Evolutionary conservation across 176 grass and related monocot genomes (phyloP).

Genomic region (Carex cristatella): DNA sequence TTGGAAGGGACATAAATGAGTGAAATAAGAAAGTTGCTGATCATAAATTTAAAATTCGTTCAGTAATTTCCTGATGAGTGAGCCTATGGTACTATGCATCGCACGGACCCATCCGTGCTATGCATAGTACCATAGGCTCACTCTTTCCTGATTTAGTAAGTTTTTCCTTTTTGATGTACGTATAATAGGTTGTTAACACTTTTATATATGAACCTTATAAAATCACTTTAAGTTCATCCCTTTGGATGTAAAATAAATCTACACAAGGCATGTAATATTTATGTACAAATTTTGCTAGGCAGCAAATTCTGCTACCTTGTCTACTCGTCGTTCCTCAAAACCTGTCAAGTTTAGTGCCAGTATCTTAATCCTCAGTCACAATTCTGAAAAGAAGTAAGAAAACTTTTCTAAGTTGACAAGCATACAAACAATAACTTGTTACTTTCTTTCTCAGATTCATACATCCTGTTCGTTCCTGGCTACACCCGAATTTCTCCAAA

Average conservation of each 20-base stretch:
- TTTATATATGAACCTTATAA: background rate
- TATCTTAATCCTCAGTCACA: background rate
- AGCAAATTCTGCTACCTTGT: background rate
- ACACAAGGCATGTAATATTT: background rate
- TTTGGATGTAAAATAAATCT: background rate
- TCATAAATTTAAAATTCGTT: background rate
- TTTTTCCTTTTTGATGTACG: background rate
- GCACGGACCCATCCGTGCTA: too few relatives aligned
- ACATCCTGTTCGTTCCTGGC: conserved; percentile 35
- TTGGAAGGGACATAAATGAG: background rate
- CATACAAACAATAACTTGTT: background rate
- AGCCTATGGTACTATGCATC: too few relatives aligned
- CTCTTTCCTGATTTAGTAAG: background rate
- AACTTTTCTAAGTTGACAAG: background rate
- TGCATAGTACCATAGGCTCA: too few relatives aligned
- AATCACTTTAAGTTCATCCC: background rate
- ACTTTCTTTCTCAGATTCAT: conserved; percentile 40
- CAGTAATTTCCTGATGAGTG: too few relatives aligned
- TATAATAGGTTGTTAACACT: background rate
- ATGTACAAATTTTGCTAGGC: background rate
- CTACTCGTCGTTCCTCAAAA: too few relatives aligned
- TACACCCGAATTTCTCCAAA: conserved; percentile 44
- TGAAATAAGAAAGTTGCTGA: background rate
- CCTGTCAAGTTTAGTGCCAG: too few relatives aligned
- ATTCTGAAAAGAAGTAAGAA: background rate